phyloP scores from a whole-genome alignment of 176 grass and related monocot genomes.

The Rhynchospora pubera region DNA sequence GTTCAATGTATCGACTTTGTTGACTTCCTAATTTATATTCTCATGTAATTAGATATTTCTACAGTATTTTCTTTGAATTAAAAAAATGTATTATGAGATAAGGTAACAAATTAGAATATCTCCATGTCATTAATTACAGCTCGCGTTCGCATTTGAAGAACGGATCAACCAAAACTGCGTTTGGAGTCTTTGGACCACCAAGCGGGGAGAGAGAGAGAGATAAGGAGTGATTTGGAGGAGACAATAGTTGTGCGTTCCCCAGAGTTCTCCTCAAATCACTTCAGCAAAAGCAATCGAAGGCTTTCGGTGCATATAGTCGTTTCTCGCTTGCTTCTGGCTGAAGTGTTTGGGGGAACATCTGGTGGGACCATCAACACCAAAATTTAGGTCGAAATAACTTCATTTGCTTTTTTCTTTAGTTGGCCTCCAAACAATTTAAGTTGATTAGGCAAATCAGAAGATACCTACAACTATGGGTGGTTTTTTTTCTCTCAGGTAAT shows the following conservation, averaged over 20 bases:
- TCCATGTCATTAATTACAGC: too few species aligned
- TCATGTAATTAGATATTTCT: too few species aligned
- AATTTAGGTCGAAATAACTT: neutral
- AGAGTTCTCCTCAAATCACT: neutral
- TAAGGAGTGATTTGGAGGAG: neutral
- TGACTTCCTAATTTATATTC: neutral
- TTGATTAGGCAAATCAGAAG: too few species aligned
- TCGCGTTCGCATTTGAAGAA: too few species aligned
- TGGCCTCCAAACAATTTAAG: too few species aligned
- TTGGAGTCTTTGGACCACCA: neutral
- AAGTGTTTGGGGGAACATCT: constrained; percentile 8
- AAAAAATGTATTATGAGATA: too few species aligned
- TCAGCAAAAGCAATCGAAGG: neutral
- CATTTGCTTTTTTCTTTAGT: neutral
- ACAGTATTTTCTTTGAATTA: neutral
- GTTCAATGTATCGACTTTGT: neutral
- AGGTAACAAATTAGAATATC: neutral
- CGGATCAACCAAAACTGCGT: neutral
- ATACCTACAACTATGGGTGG: too few species aligned
- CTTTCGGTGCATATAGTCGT: neutral
- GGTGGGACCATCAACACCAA: neutral
- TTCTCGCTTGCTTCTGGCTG: neutral
- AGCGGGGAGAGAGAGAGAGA: neutral
- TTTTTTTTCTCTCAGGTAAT: too few species aligned
- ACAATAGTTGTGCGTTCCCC: neutral